Evolutionary conservation across 2,329 filamentous ascomycete genomes (phyloP), one percentile per base, ranked within the genome.

Genomic region (Lizonia empirigonia): DNA sequence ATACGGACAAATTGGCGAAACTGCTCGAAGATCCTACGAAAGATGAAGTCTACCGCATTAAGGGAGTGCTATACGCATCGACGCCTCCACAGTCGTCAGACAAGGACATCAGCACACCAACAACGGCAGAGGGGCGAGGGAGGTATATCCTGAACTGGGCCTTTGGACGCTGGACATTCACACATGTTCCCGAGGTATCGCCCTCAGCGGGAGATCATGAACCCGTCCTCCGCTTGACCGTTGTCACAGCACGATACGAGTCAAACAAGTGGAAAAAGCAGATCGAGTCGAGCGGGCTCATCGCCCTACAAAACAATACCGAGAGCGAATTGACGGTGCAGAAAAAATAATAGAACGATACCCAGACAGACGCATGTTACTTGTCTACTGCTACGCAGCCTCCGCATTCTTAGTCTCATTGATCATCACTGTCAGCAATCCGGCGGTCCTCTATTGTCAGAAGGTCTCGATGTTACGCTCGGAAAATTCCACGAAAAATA

Each of bases 71-170:
- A 7, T 79, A 79, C 71, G 34, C 74, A 56, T 54, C 74, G 1
- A 75, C 71, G 0, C 75, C 77, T 0, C 77, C 78, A 2, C 75
- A 76, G 38, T 79, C 80, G 3, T 81, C 79, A 13, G 75, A 76
- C 12, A 53, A 39, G 20, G 50, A 53, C 6, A 53, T 53, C 39
- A 53, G 61, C 2, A 67, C 63, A 15, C 60, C 69, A 10, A 59
- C 56, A 8, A 62, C 72, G 6, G 60, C 68, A 12, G 55, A 49
- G 6, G 74, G 72, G 2, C 67, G 72, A 16, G 72, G 74, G 13
- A 80, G 89, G 47, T 97, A 94, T 69, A 96, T 99, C 35, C 82
- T 99, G 53, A 99, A 99, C 72, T 99, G 94, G 94, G 94, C 94
- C 0, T 99, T 99, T 75, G 91, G 91, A 0, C 83, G 94, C 23